Conservation (phyloP, 192 early-diverging fungal genomes). For the Linnemannia elongata region DNA sequence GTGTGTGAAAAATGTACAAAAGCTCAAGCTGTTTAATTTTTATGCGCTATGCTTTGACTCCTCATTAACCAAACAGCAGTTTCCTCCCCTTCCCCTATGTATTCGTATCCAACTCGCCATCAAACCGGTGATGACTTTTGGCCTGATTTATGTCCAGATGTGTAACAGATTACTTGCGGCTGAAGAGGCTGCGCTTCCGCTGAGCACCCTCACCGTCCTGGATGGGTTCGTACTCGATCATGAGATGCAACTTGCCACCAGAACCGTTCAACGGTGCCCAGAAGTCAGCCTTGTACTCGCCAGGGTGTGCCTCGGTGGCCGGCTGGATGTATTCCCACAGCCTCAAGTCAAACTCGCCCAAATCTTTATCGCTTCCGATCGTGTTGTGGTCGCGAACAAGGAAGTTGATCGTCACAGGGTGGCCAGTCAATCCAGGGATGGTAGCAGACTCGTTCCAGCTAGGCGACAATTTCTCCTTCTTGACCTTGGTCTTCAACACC, state of each 20-base stretch:
- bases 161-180: slow-evolving; percentile 30
- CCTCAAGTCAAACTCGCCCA: slow-evolving; percentile 73
- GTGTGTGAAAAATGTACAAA: slow-evolving; percentile 12
- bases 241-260: slow-evolving; percentile 43
- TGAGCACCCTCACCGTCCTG: slow-evolving; percentile 7
- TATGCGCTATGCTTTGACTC: background rate
- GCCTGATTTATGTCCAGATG: background rate
- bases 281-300: slow-evolving; percentile 36
- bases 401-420: slow-evolving; percentile 65
- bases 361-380: slow-evolving; percentile 69
- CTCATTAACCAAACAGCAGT: background rate
- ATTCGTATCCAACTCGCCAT: slow-evolving; percentile 20
- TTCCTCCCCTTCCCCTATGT: slow-evolving; percentile 4
- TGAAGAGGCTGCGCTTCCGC: slow-evolving; percentile 28
- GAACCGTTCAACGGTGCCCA: slow-evolving; percentile 43
- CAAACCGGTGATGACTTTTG: slow-evolving; percentile 24
- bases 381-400: slow-evolving; percentile 80
- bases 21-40: background rate
- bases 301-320: slow-evolving; percentile 7
- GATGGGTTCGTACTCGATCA: slow-evolving; percentile 29
- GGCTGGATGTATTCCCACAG: slow-evolving; percentile 64
- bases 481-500: slow-evolving; percentile 74
- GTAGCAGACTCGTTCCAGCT: slow-evolving; percentile 67
- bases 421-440: slow-evolving; percentile 28
- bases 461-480: slow-evolving; percentile 80